Base-by-base conservation (phyloP, 148 eudicot species). In the Spergularia bocconei region DNA sequence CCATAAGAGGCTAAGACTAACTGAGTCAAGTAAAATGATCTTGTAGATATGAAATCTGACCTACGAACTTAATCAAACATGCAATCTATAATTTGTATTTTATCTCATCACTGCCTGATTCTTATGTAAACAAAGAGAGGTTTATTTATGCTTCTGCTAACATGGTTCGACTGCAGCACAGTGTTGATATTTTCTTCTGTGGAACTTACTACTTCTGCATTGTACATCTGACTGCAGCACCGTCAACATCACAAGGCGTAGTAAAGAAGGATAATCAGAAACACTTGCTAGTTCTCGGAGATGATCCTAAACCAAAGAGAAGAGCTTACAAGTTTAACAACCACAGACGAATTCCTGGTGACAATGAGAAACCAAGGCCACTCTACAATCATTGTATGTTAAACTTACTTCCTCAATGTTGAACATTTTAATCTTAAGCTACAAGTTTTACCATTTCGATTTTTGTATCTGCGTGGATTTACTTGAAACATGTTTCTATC, bases 311-410 rank as follows among this genome's bases (percentile, higher is more conserved):
- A 79, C 80, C 86, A 64, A 78, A 57, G 76, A 75, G 41, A 44
- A 70, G 80, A 70, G 54, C 68, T 69, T 62, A 59, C 44, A 41
- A 41, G 25, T 23, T 23, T 23, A 23, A 23, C 25, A 23, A 23
- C 44, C 44, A 41, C 62, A 71, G 63, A 44, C 73, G 47, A 58
- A 72, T 23, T 19, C 52, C 76, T 36, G 20, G 14, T 41, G 75
- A 69, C 66, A 68, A 41, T 51, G 83, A 88, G 75, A 84, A 88
- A 72, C 75, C 82, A 76, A 84, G 57, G 64, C 84, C 85, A 64
- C 61, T 77, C 15, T 94, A 85, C 74, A 94, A 90, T 73, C 88
- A 94, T 63, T 90, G 95, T 93, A 83, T 86, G 97, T 87, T 25
- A 20, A 7, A 7, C 44, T 3, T 48, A 29, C 33, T 15, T 1